A percentile compares a stretch with the other conserved stretches of the same genome.
These are phyloP conservation scores for Boletus pseudopeckii DNA, from an alignment of 768 basidiomycete genomes.

Conservation along the genomic window DNA sequence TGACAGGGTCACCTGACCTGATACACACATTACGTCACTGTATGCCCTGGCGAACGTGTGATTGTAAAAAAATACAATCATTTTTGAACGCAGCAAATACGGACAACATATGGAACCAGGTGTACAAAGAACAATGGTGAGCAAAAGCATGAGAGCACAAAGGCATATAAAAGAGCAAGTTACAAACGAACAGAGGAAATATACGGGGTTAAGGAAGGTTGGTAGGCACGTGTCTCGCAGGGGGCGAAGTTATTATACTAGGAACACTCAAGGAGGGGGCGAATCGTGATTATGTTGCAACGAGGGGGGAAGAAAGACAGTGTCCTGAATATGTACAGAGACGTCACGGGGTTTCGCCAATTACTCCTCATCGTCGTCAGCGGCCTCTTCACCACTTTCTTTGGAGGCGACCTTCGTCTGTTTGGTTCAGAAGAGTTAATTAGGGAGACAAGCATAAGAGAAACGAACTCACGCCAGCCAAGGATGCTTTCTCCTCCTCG, in stretches of 20 bases:
- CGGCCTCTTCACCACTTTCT: slow-evolving; percentile 35
- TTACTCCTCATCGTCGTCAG: slow-evolving; percentile 44
- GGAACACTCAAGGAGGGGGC: slow-evolving; percentile 4
- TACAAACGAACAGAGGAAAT: slow-evolving; percentile 14
- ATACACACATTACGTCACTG: not conserved
- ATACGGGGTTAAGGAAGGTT: slow-evolving; percentile 14
- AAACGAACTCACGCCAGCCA: slow-evolving; percentile 36
- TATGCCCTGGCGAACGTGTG: not conserved
- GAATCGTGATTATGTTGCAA: slow-evolving; percentile 20
- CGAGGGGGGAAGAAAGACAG: slow-evolving; percentile 2
- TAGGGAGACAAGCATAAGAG: not conserved
- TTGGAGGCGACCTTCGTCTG: slow-evolving; percentile 34
- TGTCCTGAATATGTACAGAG: slow-evolving; percentile 19
- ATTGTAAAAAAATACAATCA: slow-evolving; percentile 31
- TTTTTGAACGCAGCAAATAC: slow-evolving; percentile 26
- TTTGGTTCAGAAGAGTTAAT: not conserved
- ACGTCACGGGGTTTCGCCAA: slow-evolving; percentile 2
- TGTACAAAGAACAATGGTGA: slow-evolving; percentile 19
- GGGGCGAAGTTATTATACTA: slow-evolving; percentile 19
- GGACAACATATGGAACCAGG: slow-evolving; percentile 28
- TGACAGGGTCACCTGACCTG: slow-evolving; percentile 17
- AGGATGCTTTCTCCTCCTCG: slow-evolving; percentile 67
- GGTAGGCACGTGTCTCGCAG: slow-evolving; percentile 30
- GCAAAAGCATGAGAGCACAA: slow-evolving; percentile 29
- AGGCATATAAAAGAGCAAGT: slow-evolving; percentile 19